phyloP scores from a whole-genome alignment of 805 yeast species.

The Saccharomycopsis sp. region DNA sequence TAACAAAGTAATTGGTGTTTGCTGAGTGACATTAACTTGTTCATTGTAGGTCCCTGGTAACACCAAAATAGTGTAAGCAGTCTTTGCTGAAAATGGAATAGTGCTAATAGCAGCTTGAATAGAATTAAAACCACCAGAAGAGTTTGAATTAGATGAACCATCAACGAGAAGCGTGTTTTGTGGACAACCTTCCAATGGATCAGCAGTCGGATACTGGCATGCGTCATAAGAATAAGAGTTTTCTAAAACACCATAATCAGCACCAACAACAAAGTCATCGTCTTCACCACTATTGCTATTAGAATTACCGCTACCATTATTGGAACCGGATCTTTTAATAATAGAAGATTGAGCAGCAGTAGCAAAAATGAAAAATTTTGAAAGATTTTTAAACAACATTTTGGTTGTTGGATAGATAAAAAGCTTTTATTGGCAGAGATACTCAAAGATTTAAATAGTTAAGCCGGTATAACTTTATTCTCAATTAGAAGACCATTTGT shows the following conservation, averaged over 20 bases:
- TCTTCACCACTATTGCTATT: not conserved
- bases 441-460: no score
- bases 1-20: slow-evolving; percentile 7
- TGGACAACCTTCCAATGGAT: not conserved
- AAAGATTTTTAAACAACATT: not conserved
- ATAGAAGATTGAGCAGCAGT: not conserved
- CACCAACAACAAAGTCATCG: not conserved
- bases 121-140: not conserved
- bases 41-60: slow-evolving; percentile 10
- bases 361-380: slow-evolving; percentile 2
- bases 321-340: not conserved
- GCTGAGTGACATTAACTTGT: slow-evolving; percentile 7
- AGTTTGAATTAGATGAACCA: not conserved
- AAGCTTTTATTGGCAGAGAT: no score
- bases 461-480: no score
- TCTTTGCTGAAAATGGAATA: not conserved
- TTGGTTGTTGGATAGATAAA: no score
- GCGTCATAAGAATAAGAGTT: slow-evolving; percentile 4
- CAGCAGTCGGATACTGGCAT: not conserved
- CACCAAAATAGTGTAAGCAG: slow-evolving; percentile 3
- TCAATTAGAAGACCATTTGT: no score
- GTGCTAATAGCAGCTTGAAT: slow-evolving; percentile 7
- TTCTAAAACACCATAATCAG: slow-evolving; percentile 4
- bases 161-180: slow-evolving; percentile 4
- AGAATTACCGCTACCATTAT: not conserved